Conservation (phyloP, 768 basidiomycete species). For the Rhizopogon rudus region DNA sequence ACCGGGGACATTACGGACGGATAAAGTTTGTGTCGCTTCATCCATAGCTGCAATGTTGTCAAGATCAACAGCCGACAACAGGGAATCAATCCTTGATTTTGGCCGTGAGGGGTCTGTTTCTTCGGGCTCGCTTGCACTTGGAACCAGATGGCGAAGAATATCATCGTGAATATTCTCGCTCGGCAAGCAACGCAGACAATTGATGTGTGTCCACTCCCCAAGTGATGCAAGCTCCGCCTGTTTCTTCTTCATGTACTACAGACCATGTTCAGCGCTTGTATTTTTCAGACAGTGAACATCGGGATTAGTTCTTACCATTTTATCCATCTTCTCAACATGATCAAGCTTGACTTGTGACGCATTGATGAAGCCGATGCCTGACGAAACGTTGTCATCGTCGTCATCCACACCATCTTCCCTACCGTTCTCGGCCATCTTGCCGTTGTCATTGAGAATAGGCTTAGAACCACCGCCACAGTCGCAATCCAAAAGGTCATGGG, state of each 20-base stretch:
- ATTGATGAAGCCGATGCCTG: slow-evolving; percentile 48
- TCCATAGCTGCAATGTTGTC: slow-evolving; percentile 38
- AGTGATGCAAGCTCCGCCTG: slow-evolving; percentile 65
- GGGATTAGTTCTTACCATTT: slow-evolving; percentile 37
- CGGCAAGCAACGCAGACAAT: slow-evolving; percentile 51
- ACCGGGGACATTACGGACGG: slow-evolving; percentile 48
- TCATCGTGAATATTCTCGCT: slow-evolving; percentile 57
- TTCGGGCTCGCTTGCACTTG: slow-evolving; percentile 10
- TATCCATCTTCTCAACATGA: slow-evolving; percentile 42
- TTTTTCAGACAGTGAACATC: neutral
- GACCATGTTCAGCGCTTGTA: neutral
- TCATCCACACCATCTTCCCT: slow-evolving; percentile 11
- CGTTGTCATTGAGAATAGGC: neutral
- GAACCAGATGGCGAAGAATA: slow-evolving; percentile 47
- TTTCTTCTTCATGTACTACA: slow-evolving; percentile 64
- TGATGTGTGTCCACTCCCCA: slow-evolving; percentile 81
- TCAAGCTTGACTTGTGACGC: slow-evolving; percentile 58
- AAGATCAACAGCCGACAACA: slow-evolving; percentile 43
- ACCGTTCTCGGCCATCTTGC: neutral
- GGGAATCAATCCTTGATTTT: slow-evolving; percentile 24
- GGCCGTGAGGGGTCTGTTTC: slow-evolving; percentile 9
- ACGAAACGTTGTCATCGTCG: slow-evolving; percentile 24
- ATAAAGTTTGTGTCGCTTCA: slow-evolving; percentile 25
- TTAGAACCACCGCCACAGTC: slow-evolving; percentile 42
- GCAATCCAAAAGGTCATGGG: slow-evolving; percentile 89